phyloP scores from a whole-genome alignment of 2,329 filamentous ascomycete genomes.

The Botrytis squamosa region DNA sequence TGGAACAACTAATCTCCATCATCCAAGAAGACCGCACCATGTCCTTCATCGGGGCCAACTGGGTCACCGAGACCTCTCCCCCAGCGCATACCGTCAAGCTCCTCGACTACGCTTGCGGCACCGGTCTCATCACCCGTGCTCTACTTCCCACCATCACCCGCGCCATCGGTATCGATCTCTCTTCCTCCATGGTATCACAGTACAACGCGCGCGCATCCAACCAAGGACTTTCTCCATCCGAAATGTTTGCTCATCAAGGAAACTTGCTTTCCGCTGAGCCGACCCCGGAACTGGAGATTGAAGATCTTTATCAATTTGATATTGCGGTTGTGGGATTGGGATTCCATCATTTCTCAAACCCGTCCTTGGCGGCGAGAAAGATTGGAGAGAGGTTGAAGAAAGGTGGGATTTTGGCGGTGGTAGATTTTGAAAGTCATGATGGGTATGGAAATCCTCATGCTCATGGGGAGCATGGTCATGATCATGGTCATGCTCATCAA shows the following conservation, averaged over 20 bases:
- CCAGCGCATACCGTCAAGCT: slow-evolving; percentile 38
- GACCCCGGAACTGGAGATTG: not conserved
- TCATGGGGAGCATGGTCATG: slow-evolving; percentile 20
- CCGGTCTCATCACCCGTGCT: slow-evolving; percentile 49
- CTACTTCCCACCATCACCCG: slow-evolving; percentile 61
- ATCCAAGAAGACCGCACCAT: slow-evolving; percentile 49
- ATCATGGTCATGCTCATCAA: slow-evolving; percentile 32
- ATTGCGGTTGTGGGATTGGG: slow-evolving; percentile 61
- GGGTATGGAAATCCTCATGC: slow-evolving; percentile 27
- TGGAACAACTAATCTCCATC: slow-evolving; percentile 53
- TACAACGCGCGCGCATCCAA: slow-evolving; percentile 63
- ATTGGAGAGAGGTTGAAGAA: slow-evolving; percentile 61
- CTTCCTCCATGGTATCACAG: slow-evolving; percentile 65
- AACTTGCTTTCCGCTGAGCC: slow-evolving; percentile 48
- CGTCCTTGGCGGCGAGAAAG: slow-evolving; percentile 55
- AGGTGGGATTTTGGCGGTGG: slow-evolving; percentile 65
- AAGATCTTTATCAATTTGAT: slow-evolving; percentile 68
- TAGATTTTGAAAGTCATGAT: slow-evolving; percentile 63
- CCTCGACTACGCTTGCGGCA: slow-evolving; percentile 76
- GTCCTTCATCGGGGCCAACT: slow-evolving; percentile 62
- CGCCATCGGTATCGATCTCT: slow-evolving; percentile 67
- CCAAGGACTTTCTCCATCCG: slow-evolving; percentile 51
- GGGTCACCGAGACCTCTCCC: slow-evolving; percentile 37
- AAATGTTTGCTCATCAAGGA: slow-evolving; percentile 57
- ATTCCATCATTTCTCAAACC: slow-evolving; percentile 68